A percentile compares a stretch with the other conserved stretches of the same genome.
Evolutionary conservation across 208 protist genomes (phyloP).

Genomic region (Angomonas ambiguus): DNA sequence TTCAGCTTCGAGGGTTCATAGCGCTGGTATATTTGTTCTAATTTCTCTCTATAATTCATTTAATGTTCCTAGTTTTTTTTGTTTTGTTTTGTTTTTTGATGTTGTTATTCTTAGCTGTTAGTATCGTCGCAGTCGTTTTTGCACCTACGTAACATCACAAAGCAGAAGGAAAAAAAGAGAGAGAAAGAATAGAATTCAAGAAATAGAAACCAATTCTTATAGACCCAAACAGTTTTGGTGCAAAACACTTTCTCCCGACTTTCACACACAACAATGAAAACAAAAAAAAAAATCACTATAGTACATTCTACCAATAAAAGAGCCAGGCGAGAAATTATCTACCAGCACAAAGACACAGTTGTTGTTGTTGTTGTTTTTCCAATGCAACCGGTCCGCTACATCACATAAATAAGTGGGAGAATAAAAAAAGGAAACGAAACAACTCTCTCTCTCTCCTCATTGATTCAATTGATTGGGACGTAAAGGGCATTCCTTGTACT

Average conservation of each 20-base stretch:
- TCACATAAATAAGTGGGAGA: neutral
- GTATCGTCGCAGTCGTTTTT: too few relatives aligned
- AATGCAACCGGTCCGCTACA: neutral
- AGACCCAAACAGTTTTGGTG: too few relatives aligned
- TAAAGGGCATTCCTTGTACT: conserved; percentile 60
- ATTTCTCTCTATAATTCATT: conserved; percentile 40
- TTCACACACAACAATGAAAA: too few relatives aligned
- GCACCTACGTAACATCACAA: neutral
- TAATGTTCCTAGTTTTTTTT: conserved; percentile 13
- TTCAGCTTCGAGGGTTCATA: conserved; percentile 57
- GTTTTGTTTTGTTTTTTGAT: neutral
- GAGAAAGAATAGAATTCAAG: neutral
- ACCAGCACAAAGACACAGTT: neutral
- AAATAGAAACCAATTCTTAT: too few relatives aligned
- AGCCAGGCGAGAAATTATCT: too few relatives aligned
- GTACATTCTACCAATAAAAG: too few relatives aligned
- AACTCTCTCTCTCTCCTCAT: too few relatives aligned
- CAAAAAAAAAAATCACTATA: too few relatives aligned
- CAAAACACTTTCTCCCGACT: neutral
- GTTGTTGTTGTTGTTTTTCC: neutral
- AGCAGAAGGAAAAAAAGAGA: neutral
- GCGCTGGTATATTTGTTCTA: conserved; percentile 37
- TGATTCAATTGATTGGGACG: conserved; percentile 45
- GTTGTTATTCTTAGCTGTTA: neutral
- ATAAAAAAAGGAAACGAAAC: conserved; percentile 4